These are phyloP conservation scores for Agrostemma githago DNA, from an alignment of 148 eudicot genomes.

Conservation along the genomic window DNA sequence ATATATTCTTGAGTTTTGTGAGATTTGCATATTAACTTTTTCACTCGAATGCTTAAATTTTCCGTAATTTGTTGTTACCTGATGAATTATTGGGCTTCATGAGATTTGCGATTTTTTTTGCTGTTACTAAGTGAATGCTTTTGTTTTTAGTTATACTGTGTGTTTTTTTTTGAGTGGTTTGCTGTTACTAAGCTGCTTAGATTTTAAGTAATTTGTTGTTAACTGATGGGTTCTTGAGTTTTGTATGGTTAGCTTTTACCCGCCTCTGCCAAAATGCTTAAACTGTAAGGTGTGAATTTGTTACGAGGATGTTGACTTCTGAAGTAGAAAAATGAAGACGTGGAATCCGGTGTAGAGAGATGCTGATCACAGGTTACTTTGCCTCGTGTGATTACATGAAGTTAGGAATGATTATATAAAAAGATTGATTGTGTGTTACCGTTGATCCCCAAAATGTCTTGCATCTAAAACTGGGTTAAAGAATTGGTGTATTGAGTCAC, in stretches of 20 bases:
- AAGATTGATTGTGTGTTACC: background rate
- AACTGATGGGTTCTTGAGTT: conserved; percentile 10
- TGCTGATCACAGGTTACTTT: background rate
- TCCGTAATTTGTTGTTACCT: background rate
- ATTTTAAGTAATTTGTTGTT: background rate
- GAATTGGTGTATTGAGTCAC: background rate
- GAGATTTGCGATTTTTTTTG: background rate
- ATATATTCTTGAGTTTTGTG: background rate
- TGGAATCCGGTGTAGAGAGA: background rate
- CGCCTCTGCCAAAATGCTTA: conserved; percentile 4
- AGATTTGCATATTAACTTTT: background rate
- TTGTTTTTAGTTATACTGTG: too few relatives aligned
- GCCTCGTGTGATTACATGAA: background rate
- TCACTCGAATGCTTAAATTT: conserved; percentile 6
- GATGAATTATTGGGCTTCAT: background rate
- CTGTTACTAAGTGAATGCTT: background rate
- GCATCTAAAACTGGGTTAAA: background rate
- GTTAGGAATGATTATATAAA: background rate
- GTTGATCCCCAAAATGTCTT: background rate
- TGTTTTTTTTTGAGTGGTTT: background rate
- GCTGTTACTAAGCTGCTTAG: background rate
- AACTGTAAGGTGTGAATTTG: background rate
- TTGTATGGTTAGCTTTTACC: background rate
- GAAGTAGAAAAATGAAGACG: background rate
- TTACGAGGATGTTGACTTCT: background rate